phyloP scores from a whole-genome alignment of 208 protist genomes.

The Blastocrithidia nonstop region DNA sequence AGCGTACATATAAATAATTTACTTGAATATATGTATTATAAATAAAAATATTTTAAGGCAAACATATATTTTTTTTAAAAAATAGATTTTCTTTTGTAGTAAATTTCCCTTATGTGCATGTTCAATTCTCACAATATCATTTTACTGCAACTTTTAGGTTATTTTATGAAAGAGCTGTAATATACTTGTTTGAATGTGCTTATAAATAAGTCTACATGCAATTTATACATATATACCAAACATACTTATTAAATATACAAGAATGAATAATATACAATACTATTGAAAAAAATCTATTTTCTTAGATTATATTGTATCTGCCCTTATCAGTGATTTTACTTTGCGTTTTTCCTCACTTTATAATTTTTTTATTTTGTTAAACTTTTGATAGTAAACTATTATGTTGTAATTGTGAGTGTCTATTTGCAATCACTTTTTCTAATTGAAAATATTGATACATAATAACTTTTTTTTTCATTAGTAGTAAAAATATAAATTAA shows the following conservation, averaged over 20 bases:
- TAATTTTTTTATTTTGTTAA: background rate
- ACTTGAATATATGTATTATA: background rate
- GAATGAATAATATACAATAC: background rate
- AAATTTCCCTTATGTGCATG: background rate
- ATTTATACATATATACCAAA: background rate
- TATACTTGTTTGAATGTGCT: no score
- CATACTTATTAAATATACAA: background rate
- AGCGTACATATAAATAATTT: background rate
- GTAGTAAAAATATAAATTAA: background rate
- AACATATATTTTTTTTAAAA: background rate
- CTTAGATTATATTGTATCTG: no score
- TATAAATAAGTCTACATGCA: no score
- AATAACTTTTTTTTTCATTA: background rate
- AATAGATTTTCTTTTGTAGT: background rate
- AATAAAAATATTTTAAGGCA: background rate
- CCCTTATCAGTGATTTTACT: no score
- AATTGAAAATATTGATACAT: background rate
- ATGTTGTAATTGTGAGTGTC: background rate
- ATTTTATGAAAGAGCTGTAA: no score
- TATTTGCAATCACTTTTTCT: background rate
- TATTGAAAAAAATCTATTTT: background rate
- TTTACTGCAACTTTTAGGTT: no score
- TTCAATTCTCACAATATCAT: background rate
- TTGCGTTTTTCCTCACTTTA: no score
- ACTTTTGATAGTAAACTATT: constrained; percentile 1